Conservation (phyloP, 495 filamentous ascomycete species). For the Trypethelium eluteriae region DNA sequence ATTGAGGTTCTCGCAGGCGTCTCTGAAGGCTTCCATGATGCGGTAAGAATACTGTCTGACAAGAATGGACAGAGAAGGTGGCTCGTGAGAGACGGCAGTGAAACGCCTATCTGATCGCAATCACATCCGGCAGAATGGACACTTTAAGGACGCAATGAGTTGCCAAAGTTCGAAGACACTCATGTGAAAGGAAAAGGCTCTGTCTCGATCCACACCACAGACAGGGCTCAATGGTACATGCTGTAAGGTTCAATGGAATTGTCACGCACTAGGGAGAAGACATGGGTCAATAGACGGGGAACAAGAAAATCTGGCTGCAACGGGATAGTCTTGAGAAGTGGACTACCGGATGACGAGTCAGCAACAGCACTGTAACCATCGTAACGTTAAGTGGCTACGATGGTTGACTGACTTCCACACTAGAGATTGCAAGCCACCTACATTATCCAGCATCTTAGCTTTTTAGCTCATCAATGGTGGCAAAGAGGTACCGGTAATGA, state of each 20-base stretch:
- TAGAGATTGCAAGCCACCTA: not conserved
- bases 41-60: not conserved
- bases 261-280: not conserved
- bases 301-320: no score
- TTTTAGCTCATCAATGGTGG: not conserved
- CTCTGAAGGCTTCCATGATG: not conserved
- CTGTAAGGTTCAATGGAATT: not conserved
- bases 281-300: not conserved
- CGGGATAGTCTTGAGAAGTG: not conserved
- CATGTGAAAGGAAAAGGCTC: not conserved
- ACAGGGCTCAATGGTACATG: not conserved
- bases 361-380: not conserved
- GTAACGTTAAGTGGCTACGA: no score
- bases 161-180: not conserved
- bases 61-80: not conserved
- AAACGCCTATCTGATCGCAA: not conserved
- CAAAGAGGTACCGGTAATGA: no score
- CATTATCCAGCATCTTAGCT: not conserved
- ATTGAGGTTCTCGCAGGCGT: conserved; percentile 41
- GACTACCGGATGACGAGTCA: conserved; percentile 1
- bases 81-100: not conserved
- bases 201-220: no score
- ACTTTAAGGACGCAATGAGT: not conserved
- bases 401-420: not conserved
- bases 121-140: not conserved